These are phyloP conservation scores for Spathaspora girioi DNA, from an alignment of 805 yeast genomes.

Conservation along the genomic window DNA sequence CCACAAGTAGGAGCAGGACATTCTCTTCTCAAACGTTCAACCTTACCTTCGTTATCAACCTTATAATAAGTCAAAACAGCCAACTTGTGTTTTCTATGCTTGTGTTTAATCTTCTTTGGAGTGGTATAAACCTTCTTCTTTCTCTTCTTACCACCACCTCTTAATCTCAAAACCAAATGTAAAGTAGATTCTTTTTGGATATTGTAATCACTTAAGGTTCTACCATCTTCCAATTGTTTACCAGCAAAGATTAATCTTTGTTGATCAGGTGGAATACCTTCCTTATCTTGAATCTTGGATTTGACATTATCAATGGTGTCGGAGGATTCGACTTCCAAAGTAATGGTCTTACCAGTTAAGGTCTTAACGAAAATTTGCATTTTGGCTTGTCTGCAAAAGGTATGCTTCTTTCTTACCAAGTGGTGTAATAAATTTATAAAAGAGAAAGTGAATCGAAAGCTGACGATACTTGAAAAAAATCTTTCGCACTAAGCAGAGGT, in stretches of 20 bases:
- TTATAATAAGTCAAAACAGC: constrained; percentile 99
- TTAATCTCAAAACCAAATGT: constrained; percentile 92
- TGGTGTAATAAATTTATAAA: constrained; percentile 1
- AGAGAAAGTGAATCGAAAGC: not conserved
- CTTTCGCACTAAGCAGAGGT: not conserved
- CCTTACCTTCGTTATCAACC: constrained; percentile 98
- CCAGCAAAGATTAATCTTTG: constrained; percentile 99
- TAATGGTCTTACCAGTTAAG: constrained; percentile 98
- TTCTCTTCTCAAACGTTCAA: constrained; percentile 98
- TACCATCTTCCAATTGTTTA: constrained; percentile 99
- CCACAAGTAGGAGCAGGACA: constrained; percentile 92
- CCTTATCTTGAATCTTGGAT: constrained; percentile 98
- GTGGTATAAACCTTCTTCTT: constrained; percentile 99
- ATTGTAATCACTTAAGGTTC: constrained; percentile 99
- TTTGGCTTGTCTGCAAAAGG: constrained; percentile 35
- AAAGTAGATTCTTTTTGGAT: constrained; percentile 99
- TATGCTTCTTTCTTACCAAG: constrained; percentile 49
- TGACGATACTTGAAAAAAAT: constrained; percentile 1
- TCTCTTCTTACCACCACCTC: constrained; percentile 99
- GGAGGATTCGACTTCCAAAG: constrained; percentile 98
- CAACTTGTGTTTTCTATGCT: constrained; percentile 98
- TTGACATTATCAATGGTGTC: constrained; percentile 99
- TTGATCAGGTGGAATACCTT: constrained; percentile 99
- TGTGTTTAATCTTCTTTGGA: constrained; percentile 99
- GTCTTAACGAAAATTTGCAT: constrained; percentile 99